Evolutionary conservation across 1,284 basidiomycete species (phyloP), one percentile per base, ranked within the genome.

Genomic region (Ustilago crameri): DNA sequence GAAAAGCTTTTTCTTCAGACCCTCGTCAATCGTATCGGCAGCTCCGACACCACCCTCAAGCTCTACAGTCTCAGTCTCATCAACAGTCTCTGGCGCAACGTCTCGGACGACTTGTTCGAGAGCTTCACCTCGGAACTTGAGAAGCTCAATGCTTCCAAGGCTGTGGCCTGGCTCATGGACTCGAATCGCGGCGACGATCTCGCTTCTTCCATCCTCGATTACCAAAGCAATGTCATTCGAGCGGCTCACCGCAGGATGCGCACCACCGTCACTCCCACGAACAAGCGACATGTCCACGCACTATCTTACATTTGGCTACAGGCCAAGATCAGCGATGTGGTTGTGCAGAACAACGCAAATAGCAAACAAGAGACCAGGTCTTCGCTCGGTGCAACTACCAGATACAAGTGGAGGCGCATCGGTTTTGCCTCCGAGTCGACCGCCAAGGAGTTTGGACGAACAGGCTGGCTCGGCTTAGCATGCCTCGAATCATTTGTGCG

Each of bases 181-280:
- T 87, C 91, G 17, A 91, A 92, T 79, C 90, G 90, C 23, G 89
- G 91, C 42, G 93, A 95, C 73, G 93, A 95, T 80, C 86, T 93
- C 45, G 89, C 90, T 3, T 92, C 91, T 0, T 91, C 90, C 65
- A 92, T 96, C 52, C 87, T 95, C 57, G 92, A 95, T 76, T 96
- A 95, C 83, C 94, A 96, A 86, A 89, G 91, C 40, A 93, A 93
- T 82, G 89, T 93, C 76, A 87, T 93, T 53, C 88, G 91, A 26
- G 89, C 94, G 17, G 90, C 90, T 2, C 90, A 92, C 77, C 88
- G 90, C 50, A 90, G 90, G 82, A 92, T 95, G 83, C 89, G 87
- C 8, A 91, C 90, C 0, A 85, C 88, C 2, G 91, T 96, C 30
- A 76, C 75, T 0, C 79, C 78, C 9, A 76, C 75, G 0, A 72